Base-by-base conservation (phyloP, 176 grass and related monocot species). In the Aegilops sharonensis region DNA sequence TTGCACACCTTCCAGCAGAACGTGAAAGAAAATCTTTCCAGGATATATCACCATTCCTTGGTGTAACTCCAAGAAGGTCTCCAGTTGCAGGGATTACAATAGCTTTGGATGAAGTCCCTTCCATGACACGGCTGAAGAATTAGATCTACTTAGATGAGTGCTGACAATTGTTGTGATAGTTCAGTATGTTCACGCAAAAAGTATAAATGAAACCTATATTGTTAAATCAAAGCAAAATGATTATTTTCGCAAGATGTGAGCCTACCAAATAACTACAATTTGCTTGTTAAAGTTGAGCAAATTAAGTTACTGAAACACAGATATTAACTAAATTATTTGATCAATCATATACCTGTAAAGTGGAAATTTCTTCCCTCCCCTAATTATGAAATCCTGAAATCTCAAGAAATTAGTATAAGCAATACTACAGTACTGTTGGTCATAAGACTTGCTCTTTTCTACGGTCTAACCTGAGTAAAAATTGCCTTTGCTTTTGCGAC, bases 351-450 rank as follows among this genome's bases (percentile, higher is more conserved):
- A 95, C 92, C 94, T 95, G 90, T 98, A 98, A 89, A 98, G 90
- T 74, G 93, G 93, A 87, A 95, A 87, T 79, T 92, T 91, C 80
- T 80, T 98, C 78, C 71, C 90, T 89, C 95, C 95, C 91, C 96
- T 93, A 47, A 92, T 70, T 84, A 98, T 91, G 86, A 92, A 94
- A 88, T 98, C 96, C 96, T 98, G 91, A 85, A 94, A 89, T 81
- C 11, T 50, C 11, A 15, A 48, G 32, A 61, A 72, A 65, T 87
- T 59, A 80, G 76, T 84, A 50, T 57, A 66, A 60, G 24, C 13
- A 15, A 15, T 23, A 52, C 5, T 29, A 29, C 35, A 72, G 37
- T 23, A 39, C 42, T 37, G 24, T 67, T 17, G 5, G 27, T 47
- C 47, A 6, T 68, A 62, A 84, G 2, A 1, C 10, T 61, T 35